Evolutionary conservation across 2,329 filamentous ascomycete genomes (phyloP).

Genomic region (Daldinia eschscholtzii): DNA sequence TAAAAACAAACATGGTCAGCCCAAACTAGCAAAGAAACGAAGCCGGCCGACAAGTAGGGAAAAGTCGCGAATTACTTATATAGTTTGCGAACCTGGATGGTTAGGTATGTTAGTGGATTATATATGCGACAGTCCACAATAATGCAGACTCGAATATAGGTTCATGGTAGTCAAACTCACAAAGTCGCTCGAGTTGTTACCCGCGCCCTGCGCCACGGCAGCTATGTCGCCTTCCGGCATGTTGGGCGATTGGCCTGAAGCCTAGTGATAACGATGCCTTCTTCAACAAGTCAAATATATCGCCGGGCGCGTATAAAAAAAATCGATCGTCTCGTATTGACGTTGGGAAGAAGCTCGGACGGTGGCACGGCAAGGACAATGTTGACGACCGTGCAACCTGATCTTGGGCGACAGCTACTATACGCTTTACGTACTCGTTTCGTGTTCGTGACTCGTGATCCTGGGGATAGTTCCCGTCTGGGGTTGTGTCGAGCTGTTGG

Average conservation of each 20-base stretch:
- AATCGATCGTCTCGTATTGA: conserved; percentile 25
- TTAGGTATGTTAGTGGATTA: conserved; percentile 49
- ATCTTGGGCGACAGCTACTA: conserved; percentile 35
- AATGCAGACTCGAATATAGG: conserved; percentile 35
- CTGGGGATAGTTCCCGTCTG: conserved; percentile 34
- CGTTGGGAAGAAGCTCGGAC: conserved; percentile 25
- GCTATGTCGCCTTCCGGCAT: conserved; percentile 56
- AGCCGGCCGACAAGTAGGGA: conserved; percentile 33
- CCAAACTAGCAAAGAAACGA: conserved; percentile 13
- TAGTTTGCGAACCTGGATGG: conserved; percentile 87
- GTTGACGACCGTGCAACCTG: conserved; percentile 36
- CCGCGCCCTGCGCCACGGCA: conserved; percentile 56
- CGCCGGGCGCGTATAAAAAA: conserved; percentile 34
- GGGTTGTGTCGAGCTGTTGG: conserved; percentile 34
- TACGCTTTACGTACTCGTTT: conserved; percentile 34
- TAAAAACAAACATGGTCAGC: conserved; percentile 51
- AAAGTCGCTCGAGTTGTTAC: conserved; percentile 94
- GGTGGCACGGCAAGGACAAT: conserved; percentile 30
- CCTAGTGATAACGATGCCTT: conserved; percentile 19
- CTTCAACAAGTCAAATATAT: conserved; percentile 28
- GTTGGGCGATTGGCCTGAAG: conserved; percentile 44
- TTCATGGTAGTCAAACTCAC: conserved; percentile 68
- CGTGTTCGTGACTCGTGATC: conserved; percentile 31
- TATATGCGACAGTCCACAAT: conserved; percentile 44
- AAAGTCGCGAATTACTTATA: conserved; percentile 80